phyloP scores from a whole-genome alignment of 1,139 yeast genomes.

The Hansenula lynferdii region DNA sequence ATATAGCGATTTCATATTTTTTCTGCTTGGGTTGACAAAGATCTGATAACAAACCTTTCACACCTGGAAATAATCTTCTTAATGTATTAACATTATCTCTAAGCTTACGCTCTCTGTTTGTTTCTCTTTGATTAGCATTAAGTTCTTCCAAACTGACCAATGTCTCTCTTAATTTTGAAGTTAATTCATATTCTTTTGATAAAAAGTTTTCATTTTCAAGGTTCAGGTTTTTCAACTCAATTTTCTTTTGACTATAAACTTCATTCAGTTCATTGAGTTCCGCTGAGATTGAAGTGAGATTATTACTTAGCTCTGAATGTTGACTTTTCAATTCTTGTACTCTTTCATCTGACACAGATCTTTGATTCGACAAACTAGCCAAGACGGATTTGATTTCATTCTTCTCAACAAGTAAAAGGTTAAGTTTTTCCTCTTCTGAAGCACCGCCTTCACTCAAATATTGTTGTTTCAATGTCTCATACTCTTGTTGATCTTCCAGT shows the following conservation, averaged over 20 bases:
- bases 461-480: constrained; percentile 52
- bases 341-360: constrained; percentile 35
- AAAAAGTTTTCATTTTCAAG: constrained; percentile 41
- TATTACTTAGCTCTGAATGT: constrained; percentile 21
- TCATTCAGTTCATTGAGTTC: constrained; percentile 26
- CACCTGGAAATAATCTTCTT: constrained; percentile 73
- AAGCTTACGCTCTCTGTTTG: constrained; percentile 59
- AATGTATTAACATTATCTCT: constrained; percentile 69
- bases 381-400: constrained; percentile 38
- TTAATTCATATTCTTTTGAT: constrained; percentile 49
- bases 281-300: constrained; percentile 31
- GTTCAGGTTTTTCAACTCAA: constrained; percentile 36
- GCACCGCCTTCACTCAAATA: constrained; percentile 59
- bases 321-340: constrained; percentile 29
- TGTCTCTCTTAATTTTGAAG: constrained; percentile 60
- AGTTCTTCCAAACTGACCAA: constrained; percentile 63
- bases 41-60: constrained; percentile 75
- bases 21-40: constrained; percentile 75
- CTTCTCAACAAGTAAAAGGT: constrained; percentile 40
- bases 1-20: constrained; percentile 71
- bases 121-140: constrained; percentile 72
- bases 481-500: constrained; percentile 51
- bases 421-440: constrained; percentile 45
- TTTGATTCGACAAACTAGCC: constrained; percentile 39
- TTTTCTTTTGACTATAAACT: constrained; percentile 35